phyloP scores from a whole-genome alignment of 305 asterid genomes.

The Ilex paraguariensis region DNA sequence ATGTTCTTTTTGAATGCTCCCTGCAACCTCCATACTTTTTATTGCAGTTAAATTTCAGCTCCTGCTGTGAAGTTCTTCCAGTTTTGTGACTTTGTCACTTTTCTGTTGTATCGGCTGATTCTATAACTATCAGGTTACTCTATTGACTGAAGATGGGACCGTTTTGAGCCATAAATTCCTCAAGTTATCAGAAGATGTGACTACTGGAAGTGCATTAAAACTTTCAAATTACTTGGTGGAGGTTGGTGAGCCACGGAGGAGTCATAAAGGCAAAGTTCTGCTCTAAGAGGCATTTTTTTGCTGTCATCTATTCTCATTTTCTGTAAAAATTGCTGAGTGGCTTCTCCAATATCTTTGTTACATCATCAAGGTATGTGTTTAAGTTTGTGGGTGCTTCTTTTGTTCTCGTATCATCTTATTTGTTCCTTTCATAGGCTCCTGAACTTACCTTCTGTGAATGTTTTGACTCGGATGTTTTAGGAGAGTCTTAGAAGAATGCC shows the following conservation, averaged over 20 bases:
- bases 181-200: too few relatives aligned
- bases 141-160: too few relatives aligned
- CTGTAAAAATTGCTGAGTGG: too few relatives aligned
- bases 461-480: constrained; percentile 27
- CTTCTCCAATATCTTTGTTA: constrained; percentile 9
- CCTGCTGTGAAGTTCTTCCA: neutral
- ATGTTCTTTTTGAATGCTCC: neutral
- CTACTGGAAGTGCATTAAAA: constrained; percentile 23
- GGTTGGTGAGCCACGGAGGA: constrained; percentile 19
- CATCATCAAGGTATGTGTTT: constrained; percentile 11
- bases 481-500: constrained; percentile 28
- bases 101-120: neutral
- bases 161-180: too few relatives aligned
- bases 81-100: neutral
- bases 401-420: constrained; percentile 9
- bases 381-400: constrained; percentile 12
- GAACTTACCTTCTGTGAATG: constrained; percentile 7
- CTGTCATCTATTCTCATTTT: neutral
- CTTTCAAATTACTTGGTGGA: constrained; percentile 26
- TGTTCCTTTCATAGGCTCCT: constrained; percentile 7
- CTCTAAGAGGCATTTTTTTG: neutral
- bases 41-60: neutral
- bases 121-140: neutral
- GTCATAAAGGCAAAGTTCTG: constrained; percentile 19
- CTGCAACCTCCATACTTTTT: neutral